These are phyloP conservation scores for Sugiyamaella sp. DNA, from an alignment of 1,139 yeast species.

Conservation along the genomic window DNA sequence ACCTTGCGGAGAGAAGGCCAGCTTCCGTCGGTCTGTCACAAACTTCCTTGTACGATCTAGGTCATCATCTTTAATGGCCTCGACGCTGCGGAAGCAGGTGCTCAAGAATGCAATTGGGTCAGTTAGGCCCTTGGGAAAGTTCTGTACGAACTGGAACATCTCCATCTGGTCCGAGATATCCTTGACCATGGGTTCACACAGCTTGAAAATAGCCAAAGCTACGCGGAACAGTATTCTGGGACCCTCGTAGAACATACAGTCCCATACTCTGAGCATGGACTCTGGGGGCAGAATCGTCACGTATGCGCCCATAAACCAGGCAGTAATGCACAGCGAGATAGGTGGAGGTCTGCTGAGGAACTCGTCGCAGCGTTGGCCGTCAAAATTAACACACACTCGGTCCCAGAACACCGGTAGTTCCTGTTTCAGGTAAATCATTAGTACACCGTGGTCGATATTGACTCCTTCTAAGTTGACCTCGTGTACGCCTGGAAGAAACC, in stretches of 20 bases:
- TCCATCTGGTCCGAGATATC: conserved; percentile 69
- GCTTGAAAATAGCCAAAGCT: conserved; percentile 78
- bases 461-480: conserved; percentile 91
- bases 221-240: conserved; percentile 83
- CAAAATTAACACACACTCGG: conserved; percentile 48
- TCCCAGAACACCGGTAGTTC: conserved; percentile 83
- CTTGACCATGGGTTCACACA: conserved; percentile 66
- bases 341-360: conserved; percentile 82
- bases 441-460: conserved; percentile 91
- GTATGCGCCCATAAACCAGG: conserved; percentile 97
- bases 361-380: conserved; percentile 54
- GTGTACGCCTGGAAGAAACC: conserved; percentile 89
- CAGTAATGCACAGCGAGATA: conserved; percentile 86
- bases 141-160: conserved; percentile 82
- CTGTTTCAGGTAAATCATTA: conserved; percentile 83
- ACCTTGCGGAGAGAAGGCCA: conserved; percentile 1
- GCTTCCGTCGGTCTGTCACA: conserved; percentile 55
- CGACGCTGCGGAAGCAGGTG: conserved; percentile 73
- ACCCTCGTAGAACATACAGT: conserved; percentile 89
- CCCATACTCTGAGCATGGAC: conserved; percentile 89
- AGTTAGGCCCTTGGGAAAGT: conserved; percentile 69
- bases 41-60: conserved; percentile 74
- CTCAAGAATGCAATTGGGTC: conserved; percentile 75
- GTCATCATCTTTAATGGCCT: conserved; percentile 79
- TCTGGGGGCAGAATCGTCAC: conserved; percentile 89